Base-by-base conservation (phyloP, 1,139 yeast genomes). In the Williopsis jadinii region DNA sequence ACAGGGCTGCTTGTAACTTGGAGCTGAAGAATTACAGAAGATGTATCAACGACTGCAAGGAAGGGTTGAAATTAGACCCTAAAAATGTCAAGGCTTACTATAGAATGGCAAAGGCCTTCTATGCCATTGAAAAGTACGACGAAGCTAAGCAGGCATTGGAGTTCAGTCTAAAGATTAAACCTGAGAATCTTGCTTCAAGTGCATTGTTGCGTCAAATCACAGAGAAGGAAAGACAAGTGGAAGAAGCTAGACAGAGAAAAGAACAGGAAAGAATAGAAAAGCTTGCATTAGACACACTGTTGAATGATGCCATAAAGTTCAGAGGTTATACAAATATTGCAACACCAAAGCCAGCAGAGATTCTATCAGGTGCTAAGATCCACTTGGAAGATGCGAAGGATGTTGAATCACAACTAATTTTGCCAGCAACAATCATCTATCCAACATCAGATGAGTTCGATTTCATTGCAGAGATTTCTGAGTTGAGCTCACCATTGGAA, bases 1-100 rank as follows among this genome's bases (percentile, higher is more conserved):
- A 94, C 60, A 73, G 96, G 47, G 96, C 97, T 2, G 97, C 95
- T 1, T 86, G 97, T 62, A 86, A 92, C 54, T 66, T 92, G 49
- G 95, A 84, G 56, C 61, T 85, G 49, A 81, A 80, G 53, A 94
- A 94, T 61, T 92, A 79, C 61, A 75, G 98, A 62, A 70, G 77
- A 42, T 85, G 95, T 58, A 82, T 92, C 49, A 86, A 83, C 48
- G 97, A 92, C 61, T 86, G 96, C 58, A 81, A 82, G 52, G 71
- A 71, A 41, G 92, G 87, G 5, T 63, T 94, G 46, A 60, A 67
- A 36, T 54, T 76, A 3, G 90, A 87, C 51, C 82, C 84, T 2
- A 71, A 68, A 47, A 86, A 81, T 56, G 67, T 82, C 41, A 94
- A 94, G 63, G 97, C 97, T 0, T 75, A 85, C 52, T 94, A 70